Conservation (phyloP, 2,329 filamentous ascomycete species). For the Alternaria ethzedia region DNA sequence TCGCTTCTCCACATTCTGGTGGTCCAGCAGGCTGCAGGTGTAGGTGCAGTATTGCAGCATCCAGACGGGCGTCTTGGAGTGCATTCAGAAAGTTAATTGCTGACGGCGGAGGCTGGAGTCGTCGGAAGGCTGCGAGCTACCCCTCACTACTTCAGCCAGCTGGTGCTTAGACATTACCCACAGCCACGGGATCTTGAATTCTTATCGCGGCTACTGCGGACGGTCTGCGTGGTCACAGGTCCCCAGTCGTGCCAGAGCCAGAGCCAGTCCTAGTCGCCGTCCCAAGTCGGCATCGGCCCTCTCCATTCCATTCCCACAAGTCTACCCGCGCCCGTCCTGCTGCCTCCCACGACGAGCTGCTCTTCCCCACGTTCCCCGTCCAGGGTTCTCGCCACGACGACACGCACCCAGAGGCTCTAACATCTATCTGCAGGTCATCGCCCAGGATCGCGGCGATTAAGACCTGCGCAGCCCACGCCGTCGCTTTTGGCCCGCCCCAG, state of each 20-base stretch:
- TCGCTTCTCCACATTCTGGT: conserved; percentile 23
- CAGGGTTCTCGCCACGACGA: conserved; percentile 21
- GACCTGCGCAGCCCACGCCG: background rate
- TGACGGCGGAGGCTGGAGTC: conserved; percentile 3
- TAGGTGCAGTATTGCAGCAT: background rate
- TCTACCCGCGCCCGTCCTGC: conserved; percentile 17
- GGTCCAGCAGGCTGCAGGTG: background rate
- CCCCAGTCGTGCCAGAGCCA: background rate
- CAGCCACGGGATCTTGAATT: conserved; percentile 8
- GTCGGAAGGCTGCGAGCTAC: conserved; percentile 5
- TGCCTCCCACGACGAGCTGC: conserved; percentile 17
- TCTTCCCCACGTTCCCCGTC: conserved; percentile 21
- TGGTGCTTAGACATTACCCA: conserved; percentile 16
- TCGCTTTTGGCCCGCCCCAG: conserved; percentile 1
- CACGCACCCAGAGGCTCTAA: background rate
- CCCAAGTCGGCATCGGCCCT: conserved; percentile 7
- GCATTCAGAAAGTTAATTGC: background rate
- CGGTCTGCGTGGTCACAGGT: conserved; percentile 5
- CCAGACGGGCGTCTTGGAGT: background rate
- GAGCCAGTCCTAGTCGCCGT: background rate
- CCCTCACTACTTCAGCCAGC: conserved; percentile 17
- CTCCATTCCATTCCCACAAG: conserved; percentile 11
- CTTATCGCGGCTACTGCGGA: conserved; percentile 45
- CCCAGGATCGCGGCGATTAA: conserved; percentile 10
- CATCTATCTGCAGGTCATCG: conserved; percentile 22